Evolutionary conservation across 495 filamentous ascomycete genomes (phyloP), one percentile per base, ranked within the genome.

Genomic region (Penicillium salamii): DNA sequence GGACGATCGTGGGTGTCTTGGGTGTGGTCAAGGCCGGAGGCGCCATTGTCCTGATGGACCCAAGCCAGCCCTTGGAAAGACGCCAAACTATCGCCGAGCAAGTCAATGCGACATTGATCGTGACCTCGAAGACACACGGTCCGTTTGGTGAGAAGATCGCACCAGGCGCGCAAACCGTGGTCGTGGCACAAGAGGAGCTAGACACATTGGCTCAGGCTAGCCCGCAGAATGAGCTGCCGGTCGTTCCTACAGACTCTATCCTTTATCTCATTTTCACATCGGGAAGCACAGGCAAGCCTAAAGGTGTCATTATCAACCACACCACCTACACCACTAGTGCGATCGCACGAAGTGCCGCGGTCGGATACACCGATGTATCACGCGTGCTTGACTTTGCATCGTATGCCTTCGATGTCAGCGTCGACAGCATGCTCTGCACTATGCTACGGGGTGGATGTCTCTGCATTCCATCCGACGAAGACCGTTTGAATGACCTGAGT

Each of bases 11-110:
- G 56, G 49, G 29, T 12, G 29, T 32, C 12, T 32, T 32, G 29
- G 29, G 29, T 32, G 29, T 32, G 3, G 3, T 32, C 31, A 79
- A 80, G 46, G 62, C 79, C 13, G 78, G 79, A 26, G 74, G 58
- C 5, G 65, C 54, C 17, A 29, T 46, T 35, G 36, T 53, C 12
- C 11, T 45, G 3, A 35, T 52, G 34, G 49, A 52, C 40, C 35
- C 29, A 13, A 23, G 28, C 15, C 48, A 37, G 2, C 48, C 48
- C 3, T 5, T 31, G 17, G 35, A 32, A 13, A 24, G 39, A 31
- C 32, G 29, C 12, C 29, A 42, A 7, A 15, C 29, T 3, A 37
- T 44, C 28, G 28, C 20, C 7, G 15, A 34, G 17, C 41, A 29
- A 6, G 39, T 34, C 19, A 41, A 29, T 23, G 39, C 33, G 4